phyloP scores from a whole-genome alignment of 495 filamentous ascomycete species.

The Lepidopterella palustris region DNA sequence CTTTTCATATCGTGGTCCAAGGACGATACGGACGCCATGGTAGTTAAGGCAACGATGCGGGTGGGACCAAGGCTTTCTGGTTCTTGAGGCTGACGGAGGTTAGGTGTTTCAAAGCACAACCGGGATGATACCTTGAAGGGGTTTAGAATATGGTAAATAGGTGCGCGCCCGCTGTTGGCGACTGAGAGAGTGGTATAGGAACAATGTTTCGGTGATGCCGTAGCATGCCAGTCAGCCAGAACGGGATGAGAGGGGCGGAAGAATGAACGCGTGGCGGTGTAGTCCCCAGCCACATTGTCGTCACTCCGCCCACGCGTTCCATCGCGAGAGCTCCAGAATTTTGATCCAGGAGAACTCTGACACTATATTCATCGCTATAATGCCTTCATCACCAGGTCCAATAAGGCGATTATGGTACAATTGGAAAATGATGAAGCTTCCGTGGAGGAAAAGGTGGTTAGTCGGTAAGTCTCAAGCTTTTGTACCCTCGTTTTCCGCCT shows the following conservation, averaged over 20 bases:
- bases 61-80: not conserved
- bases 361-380: conserved; percentile 1
- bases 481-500: not conserved
- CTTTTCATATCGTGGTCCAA: conserved; percentile 94
- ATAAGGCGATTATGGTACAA: conserved; percentile 59
- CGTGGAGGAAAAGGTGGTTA: conserved; percentile 79
- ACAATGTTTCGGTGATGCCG: not conserved
- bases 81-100: not conserved
- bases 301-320: not conserved
- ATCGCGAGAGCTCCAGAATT: not conserved
- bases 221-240: not conserved
- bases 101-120: too few species aligned
- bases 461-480: conserved; percentile 51
- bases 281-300: not conserved
- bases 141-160: not conserved
- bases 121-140: too few species aligned
- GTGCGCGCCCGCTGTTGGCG: not conserved
- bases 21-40: conserved; percentile 90
- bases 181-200: not conserved
- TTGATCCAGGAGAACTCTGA: not conserved
- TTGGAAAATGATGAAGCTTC: conserved; percentile 78
- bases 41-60: not conserved
- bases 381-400: conserved; percentile 35
- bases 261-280: not conserved
- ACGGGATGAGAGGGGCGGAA: not conserved